Conservation (phyloP, 192 early-diverging fungal genomes). For the Dissophora globulifera region DNA sequence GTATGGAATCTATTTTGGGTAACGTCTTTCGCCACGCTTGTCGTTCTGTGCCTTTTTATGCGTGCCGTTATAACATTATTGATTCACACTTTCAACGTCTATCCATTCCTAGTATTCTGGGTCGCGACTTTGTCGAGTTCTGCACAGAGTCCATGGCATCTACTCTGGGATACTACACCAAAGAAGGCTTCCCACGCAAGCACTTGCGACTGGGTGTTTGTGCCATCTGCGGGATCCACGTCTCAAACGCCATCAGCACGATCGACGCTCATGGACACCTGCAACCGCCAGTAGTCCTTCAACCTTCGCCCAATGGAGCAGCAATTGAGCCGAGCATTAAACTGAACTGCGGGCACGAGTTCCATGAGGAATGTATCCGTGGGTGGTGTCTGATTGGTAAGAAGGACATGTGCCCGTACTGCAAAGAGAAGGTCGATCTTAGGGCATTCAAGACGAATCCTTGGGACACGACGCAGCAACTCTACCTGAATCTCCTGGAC, state of each 20-base stretch:
- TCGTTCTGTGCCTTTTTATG: too few species aligned
- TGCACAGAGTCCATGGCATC: slow-evolving; percentile 72
- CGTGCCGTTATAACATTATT: background rate
- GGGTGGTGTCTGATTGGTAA: slow-evolving; percentile 74
- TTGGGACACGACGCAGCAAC: slow-evolving; percentile 73
- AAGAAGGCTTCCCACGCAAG: slow-evolving; percentile 69
- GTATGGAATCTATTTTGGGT: slow-evolving; percentile 75
- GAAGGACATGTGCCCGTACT: slow-evolving; percentile 73
- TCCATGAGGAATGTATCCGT: slow-evolving; percentile 73
- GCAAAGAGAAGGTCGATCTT: slow-evolving; percentile 72
- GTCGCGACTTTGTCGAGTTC: slow-evolving; percentile 71
- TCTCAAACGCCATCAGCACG: slow-evolving; percentile 49
- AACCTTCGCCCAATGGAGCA: slow-evolving; percentile 34
- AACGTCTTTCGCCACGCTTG: too few species aligned
- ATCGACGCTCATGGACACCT: slow-evolving; percentile 50
- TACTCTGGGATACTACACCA: slow-evolving; percentile 69
- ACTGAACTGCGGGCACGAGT: slow-evolving; percentile 63
- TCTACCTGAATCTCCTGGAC: slow-evolving; percentile 69
- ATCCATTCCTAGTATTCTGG: slow-evolving; percentile 59
- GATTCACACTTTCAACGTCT: background rate
- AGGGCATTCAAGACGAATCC: slow-evolving; percentile 71
- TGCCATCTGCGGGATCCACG: slow-evolving; percentile 66
- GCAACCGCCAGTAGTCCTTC: slow-evolving; percentile 39
- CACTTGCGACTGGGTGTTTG: slow-evolving; percentile 63
- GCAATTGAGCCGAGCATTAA: slow-evolving; percentile 51